Percentiles rank a stretch among this genome's conserved stretches.
These are phyloP conservation scores for Primulina eburnea DNA, from an alignment of 257 asterid genomes.

Conservation along the genomic window DNA sequence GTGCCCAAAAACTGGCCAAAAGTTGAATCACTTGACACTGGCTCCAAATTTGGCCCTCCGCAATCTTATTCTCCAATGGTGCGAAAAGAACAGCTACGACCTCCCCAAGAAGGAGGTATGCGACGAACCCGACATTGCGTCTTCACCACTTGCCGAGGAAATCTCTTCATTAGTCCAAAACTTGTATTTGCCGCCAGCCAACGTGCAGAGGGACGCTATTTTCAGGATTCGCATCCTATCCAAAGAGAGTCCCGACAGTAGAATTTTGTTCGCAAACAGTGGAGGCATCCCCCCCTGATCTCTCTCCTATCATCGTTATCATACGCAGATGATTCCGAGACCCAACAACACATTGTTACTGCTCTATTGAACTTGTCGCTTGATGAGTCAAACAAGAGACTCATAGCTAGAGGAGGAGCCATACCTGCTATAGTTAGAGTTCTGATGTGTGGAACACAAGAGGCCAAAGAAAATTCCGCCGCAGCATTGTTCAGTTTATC, in stretches of 20 bases:
- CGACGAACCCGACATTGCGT: conserved; percentile 41
- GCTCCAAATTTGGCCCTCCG: conserved; percentile 64
- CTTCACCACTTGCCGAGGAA: conserved; percentile 51
- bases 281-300: conserved; percentile 66
- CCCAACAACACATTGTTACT: conserved; percentile 56
- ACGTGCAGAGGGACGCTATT: conserved; percentile 41
- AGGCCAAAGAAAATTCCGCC: conserved; percentile 63
- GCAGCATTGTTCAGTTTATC: conserved; percentile 65
- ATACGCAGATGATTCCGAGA: conserved; percentile 32
- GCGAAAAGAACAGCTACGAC: conserved; percentile 43
- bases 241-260: conserved; percentile 59
- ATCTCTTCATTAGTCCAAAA: conserved; percentile 39
- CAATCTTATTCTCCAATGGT: conserved; percentile 57
- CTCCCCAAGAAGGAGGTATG: conserved; percentile 43
- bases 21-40: conserved; percentile 42
- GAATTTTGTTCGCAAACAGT: conserved; percentile 46
- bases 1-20: conserved; percentile 64
- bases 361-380: conserved; percentile 52
- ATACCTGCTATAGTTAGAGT: conserved; percentile 52
- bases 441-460: conserved; percentile 44
- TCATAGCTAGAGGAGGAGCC: conserved; percentile 55
- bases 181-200: conserved; percentile 34
- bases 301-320: conserved; percentile 35
- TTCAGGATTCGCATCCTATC: conserved; percentile 53
- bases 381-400: conserved; percentile 51